phyloP scores from a whole-genome alignment of 192 early-diverging fungal species.

The Podila verticillata region DNA sequence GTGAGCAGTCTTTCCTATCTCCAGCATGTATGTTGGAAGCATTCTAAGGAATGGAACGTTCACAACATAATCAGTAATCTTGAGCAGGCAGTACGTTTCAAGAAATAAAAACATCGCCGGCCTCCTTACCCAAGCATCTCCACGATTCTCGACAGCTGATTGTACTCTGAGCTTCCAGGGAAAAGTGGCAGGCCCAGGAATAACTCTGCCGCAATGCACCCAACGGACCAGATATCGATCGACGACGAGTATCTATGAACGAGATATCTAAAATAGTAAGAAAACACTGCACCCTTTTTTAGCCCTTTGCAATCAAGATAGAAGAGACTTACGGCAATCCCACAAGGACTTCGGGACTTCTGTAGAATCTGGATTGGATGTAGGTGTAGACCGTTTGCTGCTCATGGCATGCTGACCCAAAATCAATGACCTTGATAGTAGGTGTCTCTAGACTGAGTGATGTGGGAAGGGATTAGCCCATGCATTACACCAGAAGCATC shows the following conservation, averaged over 20 bases:
- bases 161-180: conserved; percentile 95
- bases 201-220: conserved; percentile 98
- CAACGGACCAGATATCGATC: conserved; percentile 99
- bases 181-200: conserved; percentile 95
- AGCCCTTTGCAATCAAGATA: too few species aligned
- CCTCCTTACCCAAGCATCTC: conserved; percentile 83
- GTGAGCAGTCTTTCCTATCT: conserved; percentile 88
- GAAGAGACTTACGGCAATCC: conserved; percentile 72
- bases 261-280: neutral
- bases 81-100: neutral
- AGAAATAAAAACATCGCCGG: too few species aligned
- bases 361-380: conserved; percentile 98
- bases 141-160: conserved; percentile 94
- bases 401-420: conserved; percentile 97
- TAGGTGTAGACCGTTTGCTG: conserved; percentile 96
- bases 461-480: neutral
- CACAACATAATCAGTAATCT: neutral
- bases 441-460: conserved; percentile 82
- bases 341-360: conserved; percentile 94
- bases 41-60: conserved; percentile 48
- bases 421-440: conserved; percentile 97
- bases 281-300: too few species aligned
- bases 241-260: conserved; percentile 75
- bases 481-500: neutral
- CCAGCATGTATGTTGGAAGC: conserved; percentile 93